Evolutionary conservation across 352 stramenopile species (phyloP).

Genomic region (Pythium monospermum): DNA sequence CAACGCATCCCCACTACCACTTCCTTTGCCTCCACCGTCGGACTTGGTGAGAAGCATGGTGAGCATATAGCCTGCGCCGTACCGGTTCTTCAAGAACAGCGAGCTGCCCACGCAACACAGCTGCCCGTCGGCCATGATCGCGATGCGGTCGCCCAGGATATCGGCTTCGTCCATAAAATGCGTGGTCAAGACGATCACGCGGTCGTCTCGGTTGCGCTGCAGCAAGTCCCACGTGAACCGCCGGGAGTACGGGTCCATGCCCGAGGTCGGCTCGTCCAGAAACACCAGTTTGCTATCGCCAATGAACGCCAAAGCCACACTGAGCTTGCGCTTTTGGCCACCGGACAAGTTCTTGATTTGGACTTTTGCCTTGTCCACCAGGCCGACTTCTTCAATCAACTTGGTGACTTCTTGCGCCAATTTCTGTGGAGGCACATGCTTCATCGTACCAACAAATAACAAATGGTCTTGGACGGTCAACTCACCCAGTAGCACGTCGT

Average conservation of each 20-base stretch:
- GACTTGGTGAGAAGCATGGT: conserved; percentile 46
- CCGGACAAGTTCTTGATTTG: conserved; percentile 71
- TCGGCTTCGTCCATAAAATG: conserved; percentile 89
- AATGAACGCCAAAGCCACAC: conserved; percentile 93
- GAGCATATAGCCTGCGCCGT: conserved; percentile 89
- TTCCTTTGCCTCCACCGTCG: too few species aligned
- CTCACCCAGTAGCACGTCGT: conserved; percentile 94
- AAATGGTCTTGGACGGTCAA: conserved; percentile 96
- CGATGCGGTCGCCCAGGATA: conserved; percentile 74
- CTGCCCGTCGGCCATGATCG: conserved; percentile 91
- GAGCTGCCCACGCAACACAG: conserved; percentile 82
- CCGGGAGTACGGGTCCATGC: conserved; percentile 94
- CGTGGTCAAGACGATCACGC: conserved; percentile 81
- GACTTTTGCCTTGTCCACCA: conserved; percentile 85
- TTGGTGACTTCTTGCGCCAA: conserved; percentile 29
- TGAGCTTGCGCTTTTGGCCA: conserved; percentile 95
- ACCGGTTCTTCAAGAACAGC: conserved; percentile 93
- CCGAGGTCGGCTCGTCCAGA: conserved; percentile 91
- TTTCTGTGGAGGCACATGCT: conserved; percentile 46
- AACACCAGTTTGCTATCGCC: conserved; percentile 90
- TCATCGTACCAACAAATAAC: conserved; percentile 90
- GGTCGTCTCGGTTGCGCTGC: conserved; percentile 66
- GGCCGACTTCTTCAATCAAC: conserved; percentile 74
- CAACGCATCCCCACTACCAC: conserved; percentile 29
- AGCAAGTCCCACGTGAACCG: conserved; percentile 94